Percentiles rank a stretch among this genome's conserved stretches.
These are phyloP conservation scores for Coemansia sp. DNA, from an alignment of 192 early-diverging fungal species.

Conservation along the genomic window DNA sequence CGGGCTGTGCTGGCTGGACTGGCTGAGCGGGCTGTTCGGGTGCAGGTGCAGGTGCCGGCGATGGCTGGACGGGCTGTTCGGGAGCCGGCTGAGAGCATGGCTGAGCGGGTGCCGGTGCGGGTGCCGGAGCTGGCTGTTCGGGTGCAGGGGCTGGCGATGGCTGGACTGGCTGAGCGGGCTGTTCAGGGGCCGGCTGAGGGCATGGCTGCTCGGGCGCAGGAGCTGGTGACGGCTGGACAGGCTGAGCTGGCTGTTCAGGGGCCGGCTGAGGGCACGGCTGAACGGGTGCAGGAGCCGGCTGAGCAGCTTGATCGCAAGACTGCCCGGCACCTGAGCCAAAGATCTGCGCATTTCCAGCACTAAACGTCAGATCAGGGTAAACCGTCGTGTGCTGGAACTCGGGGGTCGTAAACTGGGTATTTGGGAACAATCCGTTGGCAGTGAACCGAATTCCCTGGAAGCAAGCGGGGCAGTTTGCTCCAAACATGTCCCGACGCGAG, in stretches of 20 bases:
- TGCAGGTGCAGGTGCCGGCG: not conserved
- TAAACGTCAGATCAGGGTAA: constrained; percentile 14
- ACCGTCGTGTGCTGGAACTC: constrained; percentile 22
- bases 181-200: not conserved
- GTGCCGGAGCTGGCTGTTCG: not conserved
- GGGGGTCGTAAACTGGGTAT: constrained; percentile 13
- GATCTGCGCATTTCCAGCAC: constrained; percentile 8
- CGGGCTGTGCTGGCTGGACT: not conserved
- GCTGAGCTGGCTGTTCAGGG: constrained; percentile 4
- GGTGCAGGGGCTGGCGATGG: not conserved
- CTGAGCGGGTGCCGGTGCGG: no score
- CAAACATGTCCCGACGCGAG: constrained; percentile 13
- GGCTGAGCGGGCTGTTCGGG: not conserved
- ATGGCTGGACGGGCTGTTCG: not conserved
- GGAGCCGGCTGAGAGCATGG: not conserved
- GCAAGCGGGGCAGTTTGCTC: constrained; percentile 9
- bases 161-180: not conserved
- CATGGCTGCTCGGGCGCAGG: constrained; percentile 3
- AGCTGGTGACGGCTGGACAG: not conserved
- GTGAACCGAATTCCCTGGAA: constrained; percentile 8
- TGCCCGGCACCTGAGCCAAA: constrained; percentile 3
- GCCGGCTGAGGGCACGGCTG: no score
- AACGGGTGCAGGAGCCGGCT: constrained; percentile 4
- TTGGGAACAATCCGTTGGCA: constrained; percentile 13
- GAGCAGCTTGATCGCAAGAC: not conserved